Conservation (phyloP, 1,139 yeast species). For the Hyphopichia burtonii region DNA sequence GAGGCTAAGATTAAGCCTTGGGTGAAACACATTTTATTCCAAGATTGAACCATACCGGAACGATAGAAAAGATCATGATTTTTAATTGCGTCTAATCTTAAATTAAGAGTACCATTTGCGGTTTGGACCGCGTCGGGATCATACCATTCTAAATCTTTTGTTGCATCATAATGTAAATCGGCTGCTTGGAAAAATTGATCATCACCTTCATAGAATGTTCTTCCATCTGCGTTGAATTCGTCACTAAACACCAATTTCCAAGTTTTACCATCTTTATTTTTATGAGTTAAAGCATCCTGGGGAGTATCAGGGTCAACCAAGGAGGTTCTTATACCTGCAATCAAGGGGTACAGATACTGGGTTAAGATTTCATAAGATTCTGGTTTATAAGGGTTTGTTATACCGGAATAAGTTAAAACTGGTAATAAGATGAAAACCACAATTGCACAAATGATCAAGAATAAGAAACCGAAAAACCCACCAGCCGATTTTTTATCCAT, state of each 20-base stretch:
- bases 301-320: constrained; percentile 85
- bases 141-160: constrained; percentile 85
- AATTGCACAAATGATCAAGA: constrained; percentile 58
- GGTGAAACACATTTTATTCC: constrained; percentile 82
- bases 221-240: constrained; percentile 79
- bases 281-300: constrained; percentile 41
- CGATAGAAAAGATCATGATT: constrained; percentile 74
- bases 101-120: constrained; percentile 57
- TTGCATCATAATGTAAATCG: constrained; percentile 76
- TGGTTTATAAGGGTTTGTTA: constrained; percentile 31
- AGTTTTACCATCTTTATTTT: constrained; percentile 51
- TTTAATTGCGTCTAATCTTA: constrained; percentile 72
- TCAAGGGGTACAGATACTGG: constrained; percentile 55
- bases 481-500: constrained; percentile 60
- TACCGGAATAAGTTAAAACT: constrained; percentile 72
- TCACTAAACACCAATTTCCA: constrained; percentile 80
- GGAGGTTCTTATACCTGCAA: constrained; percentile 59
- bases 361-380: constrained; percentile 48
- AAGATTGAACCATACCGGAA: constrained; percentile 81
- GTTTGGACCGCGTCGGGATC: constrained; percentile 80
- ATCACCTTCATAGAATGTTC: constrained; percentile 80
- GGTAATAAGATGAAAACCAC: constrained; percentile 71
- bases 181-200: constrained; percentile 83
- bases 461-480: constrained; percentile 57
- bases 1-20: constrained; percentile 73